Percentiles rank a stretch among this genome's conserved stretches.
Evolutionary conservation across 352 stramenopile species (phyloP).

Genomic region (Ophiocytium majus): DNA sequence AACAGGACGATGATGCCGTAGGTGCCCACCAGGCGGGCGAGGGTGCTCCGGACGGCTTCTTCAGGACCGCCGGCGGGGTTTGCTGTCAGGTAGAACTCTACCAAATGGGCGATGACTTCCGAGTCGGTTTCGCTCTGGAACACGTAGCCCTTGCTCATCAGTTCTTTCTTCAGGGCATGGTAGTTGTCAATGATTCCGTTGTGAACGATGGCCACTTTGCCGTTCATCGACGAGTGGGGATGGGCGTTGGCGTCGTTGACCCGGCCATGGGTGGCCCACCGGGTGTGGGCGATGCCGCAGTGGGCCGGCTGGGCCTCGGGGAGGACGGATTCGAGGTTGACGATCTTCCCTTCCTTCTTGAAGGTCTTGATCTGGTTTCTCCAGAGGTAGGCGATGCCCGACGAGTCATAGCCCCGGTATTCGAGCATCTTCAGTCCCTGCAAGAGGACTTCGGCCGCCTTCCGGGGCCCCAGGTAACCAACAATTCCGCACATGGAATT

Average conservation of each 20-base stretch:
- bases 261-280: neutral
- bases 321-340: neutral
- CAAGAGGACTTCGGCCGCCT: neutral
- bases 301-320: no score
- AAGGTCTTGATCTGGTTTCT: neutral
- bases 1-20: neutral
- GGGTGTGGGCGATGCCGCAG: neutral
- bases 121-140: neutral
- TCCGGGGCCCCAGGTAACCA: neutral
- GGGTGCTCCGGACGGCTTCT: neutral
- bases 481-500: conserved; percentile 2
- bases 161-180: neutral
- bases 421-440: neutral
- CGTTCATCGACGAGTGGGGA: neutral
- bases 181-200: conserved; percentile 16
- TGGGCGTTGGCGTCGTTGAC: neutral
- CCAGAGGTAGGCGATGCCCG: neutral
- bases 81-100: no score
- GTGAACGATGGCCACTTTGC: neutral
- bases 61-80: no score
- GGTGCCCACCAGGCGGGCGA: neutral
- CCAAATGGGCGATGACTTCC: neutral
- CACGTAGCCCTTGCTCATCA: neutral
- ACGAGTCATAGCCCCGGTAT: neutral
- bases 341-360: neutral